phyloP scores from a whole-genome alignment of 2,329 filamentous ascomycete genomes.

The Magnaporthales sp. region DNA sequence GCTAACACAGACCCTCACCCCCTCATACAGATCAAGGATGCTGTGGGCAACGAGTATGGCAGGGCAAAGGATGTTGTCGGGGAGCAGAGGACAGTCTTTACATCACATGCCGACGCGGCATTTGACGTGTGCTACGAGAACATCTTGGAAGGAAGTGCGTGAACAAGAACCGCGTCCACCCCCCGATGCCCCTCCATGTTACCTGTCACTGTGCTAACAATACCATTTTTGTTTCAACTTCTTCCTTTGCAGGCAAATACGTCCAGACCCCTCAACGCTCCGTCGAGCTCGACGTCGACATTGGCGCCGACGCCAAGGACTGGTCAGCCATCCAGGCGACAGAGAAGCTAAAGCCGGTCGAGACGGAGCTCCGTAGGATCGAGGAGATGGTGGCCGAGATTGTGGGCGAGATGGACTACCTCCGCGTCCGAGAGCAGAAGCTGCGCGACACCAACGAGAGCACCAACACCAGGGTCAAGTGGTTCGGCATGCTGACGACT shows the following conservation, averaged over 20 bases:
- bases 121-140: slow-evolving; percentile 98
- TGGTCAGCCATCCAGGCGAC: slow-evolving; percentile 94
- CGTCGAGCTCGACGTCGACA: slow-evolving; percentile 90
- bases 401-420: slow-evolving; percentile 92
- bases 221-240: too few relatives aligned
- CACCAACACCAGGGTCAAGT: slow-evolving; percentile 97
- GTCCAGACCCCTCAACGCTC: slow-evolving; percentile 51
- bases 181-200: background rate
- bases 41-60: slow-evolving; percentile 92
- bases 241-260: slow-evolving; percentile 13
- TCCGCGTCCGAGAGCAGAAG: slow-evolving; percentile 83
- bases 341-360: slow-evolving; percentile 96
- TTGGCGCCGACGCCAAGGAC: slow-evolving; percentile 94
- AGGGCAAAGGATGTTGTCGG: slow-evolving; percentile 84
- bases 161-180: background rate
- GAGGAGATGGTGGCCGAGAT: slow-evolving; percentile 87
- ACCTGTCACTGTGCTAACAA: background rate
- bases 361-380: slow-evolving; percentile 86
- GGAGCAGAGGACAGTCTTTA: slow-evolving; percentile 90
- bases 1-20: background rate
- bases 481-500: slow-evolving; percentile 93
- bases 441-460: slow-evolving; percentile 98
- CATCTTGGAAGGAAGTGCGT: slow-evolving; percentile 60
- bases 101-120: slow-evolving; percentile 79
- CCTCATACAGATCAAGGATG: slow-evolving; percentile 71